phyloP scores from a whole-genome alignment of 768 basidiomycete genomes.

The Termitomyces bulborhizus region DNA sequence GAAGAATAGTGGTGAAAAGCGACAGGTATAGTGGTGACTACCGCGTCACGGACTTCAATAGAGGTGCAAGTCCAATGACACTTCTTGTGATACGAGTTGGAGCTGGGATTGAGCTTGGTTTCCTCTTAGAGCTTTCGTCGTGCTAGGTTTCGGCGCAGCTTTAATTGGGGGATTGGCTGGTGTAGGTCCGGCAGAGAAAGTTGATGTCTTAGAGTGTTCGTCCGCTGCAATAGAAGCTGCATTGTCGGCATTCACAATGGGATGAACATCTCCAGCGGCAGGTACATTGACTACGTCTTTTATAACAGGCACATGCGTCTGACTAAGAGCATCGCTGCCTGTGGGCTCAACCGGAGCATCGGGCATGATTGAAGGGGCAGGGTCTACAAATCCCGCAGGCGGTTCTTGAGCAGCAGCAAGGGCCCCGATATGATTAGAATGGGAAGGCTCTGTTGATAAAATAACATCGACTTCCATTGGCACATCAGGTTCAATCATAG shows the following conservation, averaged over 20 bases:
- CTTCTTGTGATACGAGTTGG: slow-evolving; percentile 28
- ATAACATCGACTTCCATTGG: neutral
- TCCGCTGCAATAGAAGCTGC: neutral
- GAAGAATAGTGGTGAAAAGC: slow-evolving; percentile 66
- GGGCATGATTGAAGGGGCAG: neutral
- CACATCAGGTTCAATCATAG: neutral
- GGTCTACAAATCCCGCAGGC: neutral
- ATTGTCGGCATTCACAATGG: neutral
- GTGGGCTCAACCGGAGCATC: neutral
- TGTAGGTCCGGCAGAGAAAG: neutral
- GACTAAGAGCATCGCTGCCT: neutral
- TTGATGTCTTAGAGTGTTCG: neutral
- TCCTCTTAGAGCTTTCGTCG: slow-evolving; percentile 17
- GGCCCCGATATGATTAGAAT: neutral
- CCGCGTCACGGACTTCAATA: neutral
- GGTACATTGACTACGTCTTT: neutral
- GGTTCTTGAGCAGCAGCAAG: neutral
- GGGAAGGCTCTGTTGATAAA: neutral
- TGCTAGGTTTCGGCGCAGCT: slow-evolving; percentile 2
- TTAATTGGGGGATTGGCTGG: neutral
- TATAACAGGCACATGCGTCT: neutral
- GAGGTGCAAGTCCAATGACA: neutral
- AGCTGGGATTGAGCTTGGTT: slow-evolving; percentile 16
- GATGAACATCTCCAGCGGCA: neutral
- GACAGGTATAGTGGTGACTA: slow-evolving; percentile 81